phyloP scores from a whole-genome alignment of 2,329 filamentous ascomycete species.

The Hirsutella rhossiliensis region DNA sequence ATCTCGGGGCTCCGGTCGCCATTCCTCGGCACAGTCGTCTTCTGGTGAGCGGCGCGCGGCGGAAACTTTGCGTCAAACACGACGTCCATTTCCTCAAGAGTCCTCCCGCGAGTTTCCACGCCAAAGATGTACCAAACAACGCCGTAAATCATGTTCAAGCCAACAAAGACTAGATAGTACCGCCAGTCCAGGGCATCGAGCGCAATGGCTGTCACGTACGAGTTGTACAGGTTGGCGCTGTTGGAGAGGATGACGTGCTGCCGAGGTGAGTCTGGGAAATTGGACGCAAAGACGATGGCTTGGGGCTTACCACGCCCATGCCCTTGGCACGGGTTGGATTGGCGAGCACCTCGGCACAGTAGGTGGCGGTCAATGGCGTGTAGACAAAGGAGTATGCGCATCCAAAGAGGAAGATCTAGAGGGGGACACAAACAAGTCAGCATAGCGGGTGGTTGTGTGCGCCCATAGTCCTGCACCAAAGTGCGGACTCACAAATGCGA shows the following conservation, averaged over 20 bases:
- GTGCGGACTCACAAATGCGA: conserved; percentile 27
- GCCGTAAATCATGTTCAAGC: conserved; percentile 16
- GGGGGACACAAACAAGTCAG: conserved; percentile 8
- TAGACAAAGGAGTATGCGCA: conserved; percentile 38
- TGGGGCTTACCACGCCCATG: conserved; percentile 16
- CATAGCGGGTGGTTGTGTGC: background rate
- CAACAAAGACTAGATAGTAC: conserved; percentile 20
- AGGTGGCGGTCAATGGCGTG: conserved; percentile 30
- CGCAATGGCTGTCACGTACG: conserved; percentile 17
- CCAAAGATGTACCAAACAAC: conserved; percentile 16
- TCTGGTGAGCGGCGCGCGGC: conserved; percentile 23
- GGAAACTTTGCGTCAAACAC: conserved; percentile 26
- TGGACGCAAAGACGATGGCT: background rate
- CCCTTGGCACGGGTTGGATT: conserved; percentile 22
- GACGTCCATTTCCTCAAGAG: conserved; percentile 31
- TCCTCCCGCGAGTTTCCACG: conserved; percentile 17
- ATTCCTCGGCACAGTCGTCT: conserved; percentile 4
- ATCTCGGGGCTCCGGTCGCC: too few species aligned
- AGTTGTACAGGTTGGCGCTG: conserved; percentile 19
- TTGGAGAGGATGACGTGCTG: conserved; percentile 16
- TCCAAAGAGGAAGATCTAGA: conserved; percentile 36
- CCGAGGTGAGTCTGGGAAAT: conserved; percentile 1
- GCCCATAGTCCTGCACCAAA: background rate
- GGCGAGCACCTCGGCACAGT: conserved; percentile 20
- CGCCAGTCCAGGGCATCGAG: conserved; percentile 17